Conservation (phyloP, 116 monocot species). For the Iris pallida region DNA sequence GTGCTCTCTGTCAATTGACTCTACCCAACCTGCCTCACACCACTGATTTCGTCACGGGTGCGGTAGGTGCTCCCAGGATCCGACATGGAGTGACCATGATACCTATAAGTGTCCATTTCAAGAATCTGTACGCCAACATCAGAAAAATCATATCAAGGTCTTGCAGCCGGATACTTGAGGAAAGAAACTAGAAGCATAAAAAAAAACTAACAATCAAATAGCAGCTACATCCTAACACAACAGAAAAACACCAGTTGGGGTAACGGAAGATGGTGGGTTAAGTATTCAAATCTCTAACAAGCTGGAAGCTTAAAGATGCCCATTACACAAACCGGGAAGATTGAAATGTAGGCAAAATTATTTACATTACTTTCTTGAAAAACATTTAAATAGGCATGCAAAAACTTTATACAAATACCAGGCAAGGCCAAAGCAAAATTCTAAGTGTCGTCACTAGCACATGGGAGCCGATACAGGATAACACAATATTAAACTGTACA, state of each 20-base stretch:
- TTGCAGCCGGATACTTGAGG: too few relatives aligned
- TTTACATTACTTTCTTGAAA: too few relatives aligned
- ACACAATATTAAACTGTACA: too few relatives aligned
- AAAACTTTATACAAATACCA: too few relatives aligned
- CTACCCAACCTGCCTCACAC: conserved; percentile 75
- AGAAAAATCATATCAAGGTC: background rate
- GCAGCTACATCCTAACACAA: background rate
- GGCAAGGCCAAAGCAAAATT: too few relatives aligned
- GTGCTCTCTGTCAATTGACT: background rate
- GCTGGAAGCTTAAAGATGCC: background rate
- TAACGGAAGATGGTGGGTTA: background rate
- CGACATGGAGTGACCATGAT: conserved; percentile 99
- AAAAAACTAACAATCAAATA: background rate
- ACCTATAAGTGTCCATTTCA: conserved; percentile 99
- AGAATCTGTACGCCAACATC: conserved; percentile 58
- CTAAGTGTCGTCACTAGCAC: too few relatives aligned
- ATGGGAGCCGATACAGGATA: too few relatives aligned
- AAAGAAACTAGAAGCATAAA: background rate
- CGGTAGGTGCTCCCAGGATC: conserved; percentile 99
- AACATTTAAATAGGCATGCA: too few relatives aligned
- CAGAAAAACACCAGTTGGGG: background rate
- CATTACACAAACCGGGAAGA: background rate
- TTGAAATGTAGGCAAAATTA: too few relatives aligned
- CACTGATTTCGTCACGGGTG: conserved; percentile 89
- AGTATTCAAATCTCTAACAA: background rate